These are phyloP conservation scores for Eimeria maxima DNA, from an alignment of 169 alveolate genomes.

Conservation along the genomic window DNA sequence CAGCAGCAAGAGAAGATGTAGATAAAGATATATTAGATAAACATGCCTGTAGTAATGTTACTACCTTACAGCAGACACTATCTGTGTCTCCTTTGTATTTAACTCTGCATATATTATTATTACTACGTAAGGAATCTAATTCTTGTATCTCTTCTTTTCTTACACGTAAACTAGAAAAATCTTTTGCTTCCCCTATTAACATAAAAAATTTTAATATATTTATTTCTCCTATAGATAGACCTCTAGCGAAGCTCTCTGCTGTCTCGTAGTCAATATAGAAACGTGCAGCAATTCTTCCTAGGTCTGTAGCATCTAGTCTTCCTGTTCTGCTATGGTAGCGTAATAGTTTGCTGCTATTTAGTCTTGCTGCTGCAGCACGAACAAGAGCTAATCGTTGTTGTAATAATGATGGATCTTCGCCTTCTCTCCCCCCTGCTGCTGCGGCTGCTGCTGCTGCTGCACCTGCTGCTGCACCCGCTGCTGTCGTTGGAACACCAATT, in stretches of 20 bases:
- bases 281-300: slow-evolving; percentile 94
- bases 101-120: slow-evolving; percentile 43
- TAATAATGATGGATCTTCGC: background rate
- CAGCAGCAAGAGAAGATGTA: slow-evolving; percentile 73
- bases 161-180: slow-evolving; percentile 77
- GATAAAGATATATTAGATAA: slow-evolving; percentile 72
- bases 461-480: background rate
- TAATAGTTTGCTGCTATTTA: slow-evolving; percentile 78
- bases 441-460: too few relatives aligned
- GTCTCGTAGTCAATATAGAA: slow-evolving; percentile 94
- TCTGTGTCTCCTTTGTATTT: slow-evolving; percentile 36
- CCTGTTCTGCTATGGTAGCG: slow-evolving; percentile 84
- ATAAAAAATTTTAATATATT: background rate
- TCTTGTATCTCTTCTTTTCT: slow-evolving; percentile 60
- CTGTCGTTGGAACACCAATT: background rate
- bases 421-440: too few relatives aligned
- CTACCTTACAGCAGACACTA: slow-evolving; percentile 75
- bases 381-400: background rate
- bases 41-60: slow-evolving; percentile 81
- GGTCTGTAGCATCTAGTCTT: slow-evolving; percentile 90
- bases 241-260: slow-evolving; percentile 72
- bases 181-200: slow-evolving; percentile 84
- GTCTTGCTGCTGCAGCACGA: slow-evolving; percentile 59
- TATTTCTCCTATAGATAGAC: background rate
- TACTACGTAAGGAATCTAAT: background rate